A percentile compares a stretch with the other conserved stretches of the same genome.
These are phyloP conservation scores for Metschnikowia kofuensis DNA, from an alignment of 805 yeast genomes.

Conservation along the genomic window DNA sequence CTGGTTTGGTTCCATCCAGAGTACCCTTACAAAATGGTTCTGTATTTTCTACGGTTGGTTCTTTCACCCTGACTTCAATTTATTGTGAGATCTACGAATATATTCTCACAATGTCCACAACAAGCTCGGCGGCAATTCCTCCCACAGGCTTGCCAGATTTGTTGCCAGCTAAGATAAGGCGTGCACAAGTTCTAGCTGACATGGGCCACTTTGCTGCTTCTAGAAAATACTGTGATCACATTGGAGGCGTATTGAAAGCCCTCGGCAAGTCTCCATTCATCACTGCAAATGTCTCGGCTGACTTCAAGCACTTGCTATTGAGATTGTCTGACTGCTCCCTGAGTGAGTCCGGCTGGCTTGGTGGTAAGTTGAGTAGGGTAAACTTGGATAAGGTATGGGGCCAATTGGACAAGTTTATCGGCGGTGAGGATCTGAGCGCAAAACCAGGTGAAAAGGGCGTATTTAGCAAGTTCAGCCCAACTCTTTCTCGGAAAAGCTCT, in stretches of 20 bases:
- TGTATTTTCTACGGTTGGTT: constrained; percentile 41
- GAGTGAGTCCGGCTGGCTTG: constrained; percentile 69
- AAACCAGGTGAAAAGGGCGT: constrained; percentile 49
- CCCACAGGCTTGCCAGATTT: constrained; percentile 50
- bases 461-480: constrained; percentile 70
- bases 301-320: constrained; percentile 39
- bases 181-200: constrained; percentile 70
- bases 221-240: constrained; percentile 57
- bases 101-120: constrained; percentile 26
- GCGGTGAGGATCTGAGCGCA: constrained; percentile 59
- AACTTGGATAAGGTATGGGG: constrained; percentile 86
- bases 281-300: constrained; percentile 21
- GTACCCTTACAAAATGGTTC: constrained; percentile 24
- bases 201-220: constrained; percentile 57
- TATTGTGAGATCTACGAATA: constrained; percentile 74
- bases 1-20: constrained; percentile 43
- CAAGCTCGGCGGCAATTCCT: constrained; percentile 28
- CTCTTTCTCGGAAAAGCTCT: constrained; percentile 55
- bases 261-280: constrained; percentile 32
- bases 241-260: constrained; percentile 32
- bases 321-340: constrained; percentile 44
- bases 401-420: constrained; percentile 83
- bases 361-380: constrained; percentile 50
- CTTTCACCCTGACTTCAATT: constrained; percentile 29
- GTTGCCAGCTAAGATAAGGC: constrained; percentile 58